A percentile compares a stretch with the other conserved stretches of the same genome.
phyloP scores from a whole-genome alignment of 495 filamentous ascomycete species.

The Podospora fimiseda region DNA sequence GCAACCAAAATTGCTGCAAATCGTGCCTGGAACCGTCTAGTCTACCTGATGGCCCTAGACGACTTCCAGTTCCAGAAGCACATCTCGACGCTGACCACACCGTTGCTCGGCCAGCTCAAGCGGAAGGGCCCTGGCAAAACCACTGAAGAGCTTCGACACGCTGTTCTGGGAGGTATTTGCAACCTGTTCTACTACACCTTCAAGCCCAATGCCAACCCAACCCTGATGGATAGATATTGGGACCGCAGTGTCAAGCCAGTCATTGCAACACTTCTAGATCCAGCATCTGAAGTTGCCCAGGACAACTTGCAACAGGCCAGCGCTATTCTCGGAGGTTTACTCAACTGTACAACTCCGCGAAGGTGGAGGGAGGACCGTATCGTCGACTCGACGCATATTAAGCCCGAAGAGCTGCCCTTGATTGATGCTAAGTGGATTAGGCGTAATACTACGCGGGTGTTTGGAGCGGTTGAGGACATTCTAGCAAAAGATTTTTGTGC shows the following conservation, averaged over 20 bases:
- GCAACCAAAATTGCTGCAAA: slow-evolving; percentile 70
- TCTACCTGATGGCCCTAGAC: slow-evolving; percentile 60
- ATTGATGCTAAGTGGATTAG: slow-evolving; percentile 87
- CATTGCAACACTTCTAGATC: slow-evolving; percentile 39
- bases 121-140: slow-evolving; percentile 53
- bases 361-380: slow-evolving; percentile 69
- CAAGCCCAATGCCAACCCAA: slow-evolving; percentile 54
- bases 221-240: slow-evolving; percentile 72
- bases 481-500: slow-evolving; percentile 52
- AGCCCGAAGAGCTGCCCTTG: slow-evolving; percentile 65
- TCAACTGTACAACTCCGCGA: slow-evolving; percentile 58
- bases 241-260: slow-evolving; percentile 60
- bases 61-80: slow-evolving; percentile 53
- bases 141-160: slow-evolving; percentile 49
- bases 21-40: slow-evolving; percentile 74
- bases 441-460: slow-evolving; percentile 53
- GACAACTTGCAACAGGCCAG: slow-evolving; percentile 47
- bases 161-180: slow-evolving; percentile 63
- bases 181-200: slow-evolving; percentile 84
- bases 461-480: slow-evolving; percentile 58
- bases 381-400: slow-evolving; percentile 49
- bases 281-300: slow-evolving; percentile 21
- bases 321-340: slow-evolving; percentile 59
- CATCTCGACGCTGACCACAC: slow-evolving; percentile 60
- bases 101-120: slow-evolving; percentile 63